Conservation (phyloP, 169 alveolate species). For the Amoebophrya sp. region DNA sequence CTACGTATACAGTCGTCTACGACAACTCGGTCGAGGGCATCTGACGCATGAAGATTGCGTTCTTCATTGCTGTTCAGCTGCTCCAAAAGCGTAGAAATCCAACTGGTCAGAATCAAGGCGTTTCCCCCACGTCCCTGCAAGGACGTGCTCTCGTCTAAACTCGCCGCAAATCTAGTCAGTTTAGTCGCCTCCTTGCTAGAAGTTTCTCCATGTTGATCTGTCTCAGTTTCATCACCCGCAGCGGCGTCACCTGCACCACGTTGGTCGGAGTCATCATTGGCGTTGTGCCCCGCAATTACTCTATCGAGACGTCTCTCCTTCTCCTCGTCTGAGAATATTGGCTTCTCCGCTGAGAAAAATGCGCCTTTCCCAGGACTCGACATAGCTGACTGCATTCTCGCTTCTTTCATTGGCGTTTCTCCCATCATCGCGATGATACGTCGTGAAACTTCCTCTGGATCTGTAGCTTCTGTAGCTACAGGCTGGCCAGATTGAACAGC, state of each 20-base stretch:
- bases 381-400: neutral
- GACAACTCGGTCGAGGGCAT: neutral
- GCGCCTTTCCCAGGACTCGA: neutral
- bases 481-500: no score
- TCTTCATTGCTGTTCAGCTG: neutral
- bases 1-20: neutral
- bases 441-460: neutral
- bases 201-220: neutral
- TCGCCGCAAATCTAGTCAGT: neutral
- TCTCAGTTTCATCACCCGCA: neutral
- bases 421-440: neutral
- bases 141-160: neutral
- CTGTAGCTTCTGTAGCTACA: neutral
- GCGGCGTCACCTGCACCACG: neutral
- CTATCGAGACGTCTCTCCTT: neutral
- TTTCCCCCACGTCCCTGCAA: conserved; percentile 7
- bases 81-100: neutral
- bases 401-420: neutral
- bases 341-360: neutral
- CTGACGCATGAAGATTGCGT: neutral
- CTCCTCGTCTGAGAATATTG: neutral
- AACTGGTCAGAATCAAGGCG: neutral
- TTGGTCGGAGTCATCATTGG: neutral
- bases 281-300: neutral
- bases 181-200: no score